Percentiles rank a stretch among this genome's conserved stretches.
phyloP scores from a whole-genome alignment of 306 rosid genomes.

The Castanospermum australe region DNA sequence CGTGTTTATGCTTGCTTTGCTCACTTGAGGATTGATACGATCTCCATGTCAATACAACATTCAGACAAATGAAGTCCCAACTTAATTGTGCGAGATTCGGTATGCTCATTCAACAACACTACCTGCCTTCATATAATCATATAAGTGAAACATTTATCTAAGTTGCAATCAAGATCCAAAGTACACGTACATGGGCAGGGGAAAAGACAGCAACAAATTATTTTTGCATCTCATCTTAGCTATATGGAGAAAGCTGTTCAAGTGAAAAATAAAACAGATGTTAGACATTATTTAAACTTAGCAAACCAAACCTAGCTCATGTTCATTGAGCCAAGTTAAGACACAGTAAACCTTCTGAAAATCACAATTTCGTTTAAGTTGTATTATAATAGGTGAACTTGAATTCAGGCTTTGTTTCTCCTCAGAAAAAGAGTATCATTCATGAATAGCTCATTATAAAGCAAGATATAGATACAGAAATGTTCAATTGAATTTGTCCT shows the following conservation, averaged over 20 bases:
- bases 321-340: background rate
- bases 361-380: background rate
- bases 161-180: conserved; percentile 6
- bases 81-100: conserved; percentile 78
- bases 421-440: background rate
- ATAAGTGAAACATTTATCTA: background rate
- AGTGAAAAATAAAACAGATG: background rate
- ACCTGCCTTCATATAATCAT: conserved; percentile 51
- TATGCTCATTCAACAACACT: conserved; percentile 71
- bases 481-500: background rate
- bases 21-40: conserved; percentile 64
- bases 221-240: background rate
- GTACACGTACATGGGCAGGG: background rate
- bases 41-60: conserved; percentile 73
- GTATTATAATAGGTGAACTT: background rate
- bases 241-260: conserved; percentile 6
- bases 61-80: conserved; percentile 76
- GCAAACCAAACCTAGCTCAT: background rate
- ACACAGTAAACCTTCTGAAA: background rate
- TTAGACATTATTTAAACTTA: background rate
- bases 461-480: background rate
- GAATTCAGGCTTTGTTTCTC: background rate
- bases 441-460: background rate
- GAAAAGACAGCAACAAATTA: background rate
- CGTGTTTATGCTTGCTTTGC: conserved; percentile 73